Percentiles rank a stretch among this genome's conserved stretches.
These are phyloP conservation scores for Mallotus nudiflorus DNA, from an alignment of 345 rosid genomes.

Conservation along the genomic window DNA sequence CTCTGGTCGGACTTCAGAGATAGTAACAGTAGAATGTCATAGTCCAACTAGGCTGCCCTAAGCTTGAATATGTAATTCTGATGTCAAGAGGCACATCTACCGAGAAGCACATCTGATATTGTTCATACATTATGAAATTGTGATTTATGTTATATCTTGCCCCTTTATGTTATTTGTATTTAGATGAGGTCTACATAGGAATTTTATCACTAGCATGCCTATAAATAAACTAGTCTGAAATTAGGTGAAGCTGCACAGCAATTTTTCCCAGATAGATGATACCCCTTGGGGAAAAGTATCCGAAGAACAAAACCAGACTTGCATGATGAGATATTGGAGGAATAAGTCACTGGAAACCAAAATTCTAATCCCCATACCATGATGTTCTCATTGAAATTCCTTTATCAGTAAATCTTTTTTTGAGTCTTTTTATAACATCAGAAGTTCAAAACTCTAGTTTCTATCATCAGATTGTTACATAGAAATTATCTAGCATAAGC, in stretches of 20 bases:
- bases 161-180: not conserved
- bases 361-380: not conserved
- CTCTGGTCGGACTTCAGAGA: not conserved
- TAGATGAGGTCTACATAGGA: not conserved
- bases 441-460: not conserved
- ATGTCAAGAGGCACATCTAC: not conserved
- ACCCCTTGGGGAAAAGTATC: not conserved
- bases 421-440: not conserved
- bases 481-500: not conserved
- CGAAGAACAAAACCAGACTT: not conserved
- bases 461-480: not conserved
- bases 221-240: not conserved
- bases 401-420: not conserved
- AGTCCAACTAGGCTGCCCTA: not conserved
- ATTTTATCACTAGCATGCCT: not conserved
- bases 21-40: too few species aligned
- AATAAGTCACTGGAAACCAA: too few species aligned
- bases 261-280: not conserved
- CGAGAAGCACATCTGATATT: too few species aligned
- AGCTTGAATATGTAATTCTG: not conserved
- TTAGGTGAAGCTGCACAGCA: not conserved
- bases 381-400: not conserved
- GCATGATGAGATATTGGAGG: not conserved
- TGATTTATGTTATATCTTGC: not conserved
- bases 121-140: not conserved